Evolutionary conservation across 2,329 filamentous ascomycete species (phyloP).

Genomic region (Fusarium guadeloupense): DNA sequence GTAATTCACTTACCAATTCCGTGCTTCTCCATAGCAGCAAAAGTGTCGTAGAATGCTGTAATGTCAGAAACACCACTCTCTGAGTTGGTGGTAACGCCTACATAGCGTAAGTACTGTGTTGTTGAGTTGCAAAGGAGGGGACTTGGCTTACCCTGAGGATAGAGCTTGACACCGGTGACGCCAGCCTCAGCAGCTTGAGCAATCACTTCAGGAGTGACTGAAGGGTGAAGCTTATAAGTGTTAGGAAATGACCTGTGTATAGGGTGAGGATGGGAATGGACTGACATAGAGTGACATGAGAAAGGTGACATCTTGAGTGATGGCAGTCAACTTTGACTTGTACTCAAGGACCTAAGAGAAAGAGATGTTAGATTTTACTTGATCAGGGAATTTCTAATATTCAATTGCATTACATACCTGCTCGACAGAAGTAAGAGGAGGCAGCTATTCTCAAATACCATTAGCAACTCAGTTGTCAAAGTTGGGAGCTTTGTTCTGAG

Average conservation of each 20-base stretch:
- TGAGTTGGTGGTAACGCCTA: slow-evolving; percentile 72
- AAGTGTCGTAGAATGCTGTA: slow-evolving; percentile 78
- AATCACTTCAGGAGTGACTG: slow-evolving; percentile 74
- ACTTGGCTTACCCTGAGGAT: slow-evolving; percentile 61
- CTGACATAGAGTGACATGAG: slow-evolving; percentile 76
- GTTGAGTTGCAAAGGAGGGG: background rate
- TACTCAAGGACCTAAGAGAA: slow-evolving; percentile 68
- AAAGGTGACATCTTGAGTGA: slow-evolving; percentile 71
- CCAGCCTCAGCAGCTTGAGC: slow-evolving; percentile 76
- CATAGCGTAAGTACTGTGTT: slow-evolving; percentile 19
- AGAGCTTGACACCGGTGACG: slow-evolving; percentile 77
- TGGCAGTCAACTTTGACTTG: slow-evolving; percentile 65
- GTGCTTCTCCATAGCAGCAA: slow-evolving; percentile 87
- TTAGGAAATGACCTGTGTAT: background rate
- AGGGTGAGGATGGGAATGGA: slow-evolving; percentile 1
- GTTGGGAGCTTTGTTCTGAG: background rate
- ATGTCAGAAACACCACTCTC: slow-evolving; percentile 75
- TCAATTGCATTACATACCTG: slow-evolving; percentile 16
- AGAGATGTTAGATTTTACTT: background rate
- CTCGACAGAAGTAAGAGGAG: slow-evolving; percentile 31
- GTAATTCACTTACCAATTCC: slow-evolving; percentile 58
- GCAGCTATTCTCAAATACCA: slow-evolving; percentile 9
- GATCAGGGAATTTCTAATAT: too few species aligned
- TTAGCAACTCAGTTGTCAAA: slow-evolving; percentile 7
- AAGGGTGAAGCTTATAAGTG: slow-evolving; percentile 59